Conservation (phyloP, 2,329 filamentous ascomycete genomes). For the Harringtonia lauricola region DNA sequence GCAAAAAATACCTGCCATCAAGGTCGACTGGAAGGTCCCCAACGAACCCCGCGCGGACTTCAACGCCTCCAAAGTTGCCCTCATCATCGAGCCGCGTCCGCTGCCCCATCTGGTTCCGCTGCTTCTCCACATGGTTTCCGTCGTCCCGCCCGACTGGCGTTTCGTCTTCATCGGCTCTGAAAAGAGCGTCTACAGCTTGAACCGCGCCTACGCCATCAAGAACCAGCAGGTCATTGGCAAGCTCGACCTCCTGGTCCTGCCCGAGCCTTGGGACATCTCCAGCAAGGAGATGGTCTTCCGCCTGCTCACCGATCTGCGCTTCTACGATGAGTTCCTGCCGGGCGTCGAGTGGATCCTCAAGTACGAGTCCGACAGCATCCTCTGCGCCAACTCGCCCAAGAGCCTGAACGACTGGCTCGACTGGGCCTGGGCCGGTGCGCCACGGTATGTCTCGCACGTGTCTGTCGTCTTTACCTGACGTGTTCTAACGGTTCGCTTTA, state of each 20-base stretch:
- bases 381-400: slow-evolving; percentile 40
- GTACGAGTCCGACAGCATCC: slow-evolving; percentile 43
- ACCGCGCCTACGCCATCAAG: slow-evolving; percentile 32
- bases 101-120: slow-evolving; percentile 37
- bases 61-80: slow-evolving; percentile 38
- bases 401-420: slow-evolving; percentile 41
- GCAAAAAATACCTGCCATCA: slow-evolving; percentile 27
- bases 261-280: slow-evolving; percentile 33
- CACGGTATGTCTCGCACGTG: slow-evolving; percentile 32
- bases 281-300: slow-evolving; percentile 36
- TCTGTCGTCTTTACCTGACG: too few species aligned
- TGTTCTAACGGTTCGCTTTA: not conserved
- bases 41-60: slow-evolving; percentile 23
- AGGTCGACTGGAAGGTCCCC: slow-evolving; percentile 25
- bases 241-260: slow-evolving; percentile 37
- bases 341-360: slow-evolving; percentile 42
- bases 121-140: slow-evolving; percentile 39
- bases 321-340: slow-evolving; percentile 40
- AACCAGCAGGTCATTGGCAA: slow-evolving; percentile 39
- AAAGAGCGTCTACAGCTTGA: slow-evolving; percentile 33
- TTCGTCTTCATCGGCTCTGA: slow-evolving; percentile 41
- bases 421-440: slow-evolving; percentile 44
- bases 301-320: slow-evolving; percentile 36
- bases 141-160: slow-evolving; percentile 42
- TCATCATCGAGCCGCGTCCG: slow-evolving; percentile 38